Evolutionary conservation across 2,329 filamentous ascomycete genomes (phyloP).

Genomic region (Pseudogymnoascus sp.): DNA sequence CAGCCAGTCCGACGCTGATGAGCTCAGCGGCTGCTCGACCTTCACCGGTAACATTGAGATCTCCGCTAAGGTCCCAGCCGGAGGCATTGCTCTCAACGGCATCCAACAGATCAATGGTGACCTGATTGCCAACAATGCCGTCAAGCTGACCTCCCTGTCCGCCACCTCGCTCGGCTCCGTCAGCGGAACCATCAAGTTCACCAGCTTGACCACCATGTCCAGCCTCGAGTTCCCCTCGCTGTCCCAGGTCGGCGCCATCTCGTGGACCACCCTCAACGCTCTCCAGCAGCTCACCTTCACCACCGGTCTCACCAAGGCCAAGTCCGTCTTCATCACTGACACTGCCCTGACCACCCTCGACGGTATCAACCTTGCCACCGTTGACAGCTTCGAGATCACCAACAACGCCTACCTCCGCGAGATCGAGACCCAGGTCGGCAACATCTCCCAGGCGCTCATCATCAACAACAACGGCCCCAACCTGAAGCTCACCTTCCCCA

Average conservation of each 20-base stretch:
- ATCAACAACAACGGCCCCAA: constrained; percentile 73
- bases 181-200: constrained; percentile 58
- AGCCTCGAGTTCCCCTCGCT: constrained; percentile 60
- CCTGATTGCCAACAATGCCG: constrained; percentile 50
- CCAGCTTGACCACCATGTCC: constrained; percentile 59
- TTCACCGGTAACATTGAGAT: constrained; percentile 28
- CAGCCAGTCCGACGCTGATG: constrained; percentile 24
- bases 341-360: constrained; percentile 71
- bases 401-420: constrained; percentile 77
- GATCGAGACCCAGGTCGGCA: constrained; percentile 70
- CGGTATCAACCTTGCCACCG: constrained; percentile 71
- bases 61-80: constrained; percentile 20
- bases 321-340: constrained; percentile 68
- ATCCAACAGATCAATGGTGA: constrained; percentile 47
- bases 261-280: constrained; percentile 61
- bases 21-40: constrained; percentile 22
- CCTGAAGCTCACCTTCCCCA: constrained; percentile 64
- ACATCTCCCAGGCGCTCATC: constrained; percentile 60
- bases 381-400: constrained; percentile 69
- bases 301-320: constrained; percentile 55
- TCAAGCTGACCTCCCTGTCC: constrained; percentile 41
- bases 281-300: constrained; percentile 52
- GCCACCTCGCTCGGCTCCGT: constrained; percentile 57
- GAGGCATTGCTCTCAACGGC: constrained; percentile 49
- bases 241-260: constrained; percentile 54